A percentile compares a stretch with the other conserved stretches of the same genome.
These are phyloP conservation scores for Sclerotinia spermophila DNA, from an alignment of 2,329 filamentous ascomycete genomes.

Conservation along the genomic window DNA sequence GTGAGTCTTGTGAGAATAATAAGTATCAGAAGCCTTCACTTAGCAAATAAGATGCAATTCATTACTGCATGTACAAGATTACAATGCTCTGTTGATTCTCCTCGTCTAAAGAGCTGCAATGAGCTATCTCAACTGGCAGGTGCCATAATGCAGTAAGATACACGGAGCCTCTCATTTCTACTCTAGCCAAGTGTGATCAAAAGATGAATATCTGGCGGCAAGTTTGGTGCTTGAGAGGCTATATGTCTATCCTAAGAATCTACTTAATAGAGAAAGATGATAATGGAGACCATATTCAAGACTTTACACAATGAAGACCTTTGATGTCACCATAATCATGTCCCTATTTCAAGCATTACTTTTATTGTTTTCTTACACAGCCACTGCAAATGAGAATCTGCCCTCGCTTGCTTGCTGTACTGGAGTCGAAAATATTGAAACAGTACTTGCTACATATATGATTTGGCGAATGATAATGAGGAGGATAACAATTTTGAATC, in stretches of 20 bases:
- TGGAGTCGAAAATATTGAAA: background rate
- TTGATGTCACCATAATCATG: background rate
- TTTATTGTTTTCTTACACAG: background rate
- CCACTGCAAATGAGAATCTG: background rate
- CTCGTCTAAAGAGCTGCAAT: background rate
- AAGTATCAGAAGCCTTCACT: background rate
- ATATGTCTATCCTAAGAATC: background rate
- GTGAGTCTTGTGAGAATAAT: background rate
- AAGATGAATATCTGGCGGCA: background rate
- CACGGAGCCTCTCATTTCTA: background rate
- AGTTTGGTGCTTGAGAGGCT: background rate
- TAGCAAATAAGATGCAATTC: background rate
- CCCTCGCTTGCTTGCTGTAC: no score
- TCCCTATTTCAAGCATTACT: background rate
- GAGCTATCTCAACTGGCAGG: background rate
- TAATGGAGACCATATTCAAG: background rate
- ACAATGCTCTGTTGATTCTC: background rate
- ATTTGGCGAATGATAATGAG: background rate
- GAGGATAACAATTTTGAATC: background rate
- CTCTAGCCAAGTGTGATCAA: background rate
- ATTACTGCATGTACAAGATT: background rate
- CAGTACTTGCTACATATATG: background rate
- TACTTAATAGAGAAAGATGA: background rate
- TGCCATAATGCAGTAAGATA: background rate
- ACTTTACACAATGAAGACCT: background rate